A percentile compares a stretch with the other conserved stretches of the same genome.
phyloP scores from a whole-genome alignment of 139 green algal genomes.

The Picochlorum sp. region DNA sequence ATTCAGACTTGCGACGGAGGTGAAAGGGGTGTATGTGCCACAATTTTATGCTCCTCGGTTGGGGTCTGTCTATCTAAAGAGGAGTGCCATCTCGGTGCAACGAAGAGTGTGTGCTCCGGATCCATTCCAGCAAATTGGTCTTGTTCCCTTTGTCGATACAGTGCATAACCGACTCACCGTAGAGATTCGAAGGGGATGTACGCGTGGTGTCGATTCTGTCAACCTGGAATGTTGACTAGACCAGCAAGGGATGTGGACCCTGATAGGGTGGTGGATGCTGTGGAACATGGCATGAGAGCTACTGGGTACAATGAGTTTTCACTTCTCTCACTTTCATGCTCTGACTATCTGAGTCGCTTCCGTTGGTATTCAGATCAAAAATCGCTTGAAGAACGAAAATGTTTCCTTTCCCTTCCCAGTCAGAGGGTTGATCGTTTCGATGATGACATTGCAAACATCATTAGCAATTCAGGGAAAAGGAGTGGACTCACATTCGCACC shows the following conservation, averaged over 20 bases:
- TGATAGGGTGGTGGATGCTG: slow-evolving; percentile 51
- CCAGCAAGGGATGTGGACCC: slow-evolving; percentile 61
- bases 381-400: slow-evolving; percentile 55
- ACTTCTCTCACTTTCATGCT: slow-evolving; percentile 62
- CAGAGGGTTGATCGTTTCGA: slow-evolving; percentile 70
- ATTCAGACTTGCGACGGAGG: slow-evolving; percentile 32
- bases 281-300: slow-evolving; percentile 53
- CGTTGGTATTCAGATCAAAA: slow-evolving; percentile 60
- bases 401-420: slow-evolving; percentile 56
- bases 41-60: slow-evolving; percentile 54
- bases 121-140: slow-evolving; percentile 58
- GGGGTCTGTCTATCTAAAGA: slow-evolving; percentile 55
- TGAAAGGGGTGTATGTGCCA: slow-evolving; percentile 67
- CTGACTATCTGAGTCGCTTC: slow-evolving; percentile 52
- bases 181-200: slow-evolving; percentile 66
- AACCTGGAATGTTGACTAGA: slow-evolving; percentile 68
- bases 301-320: slow-evolving; percentile 64
- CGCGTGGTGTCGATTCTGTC: slow-evolving; percentile 73
- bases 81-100: slow-evolving; percentile 41
- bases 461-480: slow-evolving; percentile 34
- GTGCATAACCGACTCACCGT: slow-evolving; percentile 65
- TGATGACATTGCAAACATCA: slow-evolving; percentile 63
- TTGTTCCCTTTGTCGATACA: slow-evolving; percentile 61
- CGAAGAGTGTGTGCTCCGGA: slow-evolving; percentile 53
- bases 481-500: slow-evolving; percentile 61